These are phyloP conservation scores for Anacardium occidentale DNA, from an alignment of 345 rosid genomes.

Conservation along the genomic window DNA sequence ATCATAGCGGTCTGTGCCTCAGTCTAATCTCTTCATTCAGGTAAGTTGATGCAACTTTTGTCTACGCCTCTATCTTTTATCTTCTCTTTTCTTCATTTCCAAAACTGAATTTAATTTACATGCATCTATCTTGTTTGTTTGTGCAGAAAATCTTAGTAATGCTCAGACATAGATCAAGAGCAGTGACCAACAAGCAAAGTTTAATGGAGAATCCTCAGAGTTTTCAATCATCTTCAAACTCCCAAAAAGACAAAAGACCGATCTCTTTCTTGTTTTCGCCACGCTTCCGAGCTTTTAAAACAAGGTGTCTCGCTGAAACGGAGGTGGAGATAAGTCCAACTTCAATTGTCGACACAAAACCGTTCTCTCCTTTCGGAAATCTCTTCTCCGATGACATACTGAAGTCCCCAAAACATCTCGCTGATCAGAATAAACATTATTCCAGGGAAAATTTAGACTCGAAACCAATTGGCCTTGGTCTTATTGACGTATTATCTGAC, in stretches of 20 bases:
- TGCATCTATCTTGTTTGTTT: neutral
- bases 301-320: conserved; percentile 40
- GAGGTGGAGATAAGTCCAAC: conserved; percentile 57
- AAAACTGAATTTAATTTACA: neutral
- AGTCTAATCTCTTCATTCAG: conserved; percentile 7
- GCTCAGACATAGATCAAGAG: conserved; percentile 53
- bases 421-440: conserved; percentile 22
- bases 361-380: conserved; percentile 38
- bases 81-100: neutral
- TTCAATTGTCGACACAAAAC: conserved; percentile 53
- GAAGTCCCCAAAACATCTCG: conserved; percentile 35
- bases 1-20: neutral
- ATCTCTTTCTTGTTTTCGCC: conserved; percentile 49
- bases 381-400: conserved; percentile 28
- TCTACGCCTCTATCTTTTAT: neutral
- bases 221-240: conserved; percentile 31
- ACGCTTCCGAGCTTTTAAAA: conserved; percentile 51
- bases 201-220: conserved; percentile 64
- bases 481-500: conserved; percentile 29
- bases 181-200: conserved; percentile 54
- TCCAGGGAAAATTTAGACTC: conserved; percentile 32
- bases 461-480: conserved; percentile 59
- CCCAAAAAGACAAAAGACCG: conserved; percentile 28
- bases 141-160: conserved; percentile 22
- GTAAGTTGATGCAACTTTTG: conserved; percentile 22